phyloP scores from a whole-genome alignment of 1,139 yeast genomes.

The Hyphopichia burtonii region DNA sequence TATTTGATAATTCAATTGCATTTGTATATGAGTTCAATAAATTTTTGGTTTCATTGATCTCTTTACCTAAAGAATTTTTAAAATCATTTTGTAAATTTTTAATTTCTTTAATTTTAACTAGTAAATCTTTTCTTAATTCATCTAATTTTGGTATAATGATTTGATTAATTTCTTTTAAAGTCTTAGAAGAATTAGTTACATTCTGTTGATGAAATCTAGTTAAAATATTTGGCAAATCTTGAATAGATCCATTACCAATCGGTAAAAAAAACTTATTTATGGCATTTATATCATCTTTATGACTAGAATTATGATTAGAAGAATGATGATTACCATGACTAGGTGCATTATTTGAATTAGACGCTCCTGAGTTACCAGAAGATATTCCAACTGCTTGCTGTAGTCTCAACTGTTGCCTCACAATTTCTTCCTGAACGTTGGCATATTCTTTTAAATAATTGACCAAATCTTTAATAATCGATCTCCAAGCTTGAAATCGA shows the following conservation, averaged over 20 bases:
- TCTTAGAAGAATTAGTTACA: constrained; percentile 62
- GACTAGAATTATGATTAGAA: constrained; percentile 12
- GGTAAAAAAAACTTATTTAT: constrained; percentile 63
- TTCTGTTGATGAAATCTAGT: constrained; percentile 73
- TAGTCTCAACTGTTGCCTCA: constrained; percentile 77
- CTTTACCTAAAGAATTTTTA: constrained; percentile 69
- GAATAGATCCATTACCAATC: constrained; percentile 76
- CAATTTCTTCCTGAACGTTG: constrained; percentile 82
- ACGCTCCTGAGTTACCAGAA: constrained; percentile 7
- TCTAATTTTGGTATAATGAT: constrained; percentile 81
- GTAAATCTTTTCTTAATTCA: constrained; percentile 76
- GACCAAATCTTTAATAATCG: constrained; percentile 70
- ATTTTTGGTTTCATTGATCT: constrained; percentile 59
- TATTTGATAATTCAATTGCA: constrained; percentile 37
- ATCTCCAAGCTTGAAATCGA: constrained; percentile 85
- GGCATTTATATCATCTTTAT: constrained; percentile 31
- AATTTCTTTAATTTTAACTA: constrained; percentile 85
- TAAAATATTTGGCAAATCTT: constrained; percentile 75
- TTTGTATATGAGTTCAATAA: constrained; percentile 50
- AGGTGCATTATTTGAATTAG: constrained; percentile 3
- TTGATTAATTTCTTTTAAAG: constrained; percentile 68
- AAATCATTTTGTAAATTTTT: constrained; percentile 80
- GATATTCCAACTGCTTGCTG: constrained; percentile 68
- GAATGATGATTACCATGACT: constrained; percentile 5
- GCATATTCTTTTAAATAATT: constrained; percentile 78